A percentile compares a stretch with the other conserved stretches of the same genome.
Evolutionary conservation across 164 flowering plant genomes (phyloP).

Genomic region (Paratinospora sagittata): DNA sequence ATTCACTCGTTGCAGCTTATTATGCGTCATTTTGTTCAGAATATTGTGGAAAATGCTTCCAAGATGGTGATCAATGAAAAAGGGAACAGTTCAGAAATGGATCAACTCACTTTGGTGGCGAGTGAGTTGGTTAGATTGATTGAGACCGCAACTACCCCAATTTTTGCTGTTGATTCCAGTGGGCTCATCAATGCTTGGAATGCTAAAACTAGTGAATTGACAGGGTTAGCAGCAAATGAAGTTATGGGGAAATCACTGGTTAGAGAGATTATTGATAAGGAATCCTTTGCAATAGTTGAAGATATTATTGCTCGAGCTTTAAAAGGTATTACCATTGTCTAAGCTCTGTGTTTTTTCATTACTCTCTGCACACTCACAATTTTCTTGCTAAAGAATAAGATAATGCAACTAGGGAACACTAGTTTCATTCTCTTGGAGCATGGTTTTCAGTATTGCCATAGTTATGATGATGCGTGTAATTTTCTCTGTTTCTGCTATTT

Average conservation of each 20-base stretch:
- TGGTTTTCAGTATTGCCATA: not conserved
- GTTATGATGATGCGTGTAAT: too few species aligned
- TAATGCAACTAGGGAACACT: too few species aligned
- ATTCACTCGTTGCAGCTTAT: constrained; percentile 53
- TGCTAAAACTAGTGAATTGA: constrained; percentile 46
- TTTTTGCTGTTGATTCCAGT: constrained; percentile 32
- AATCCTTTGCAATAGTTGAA: constrained; percentile 31
- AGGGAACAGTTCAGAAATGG: constrained; percentile 16
- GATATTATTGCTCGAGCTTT: constrained; percentile 36
- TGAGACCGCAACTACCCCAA: constrained; percentile 42
- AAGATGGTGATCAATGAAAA: constrained; percentile 8
- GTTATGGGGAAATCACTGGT: constrained; percentile 55
- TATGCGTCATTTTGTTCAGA: constrained; percentile 34
- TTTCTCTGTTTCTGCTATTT: not conserved
- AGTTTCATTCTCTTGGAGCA: not conserved
- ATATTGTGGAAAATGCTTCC: constrained; percentile 19
- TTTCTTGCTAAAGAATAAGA: too few species aligned
- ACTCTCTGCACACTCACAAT: not conserved
- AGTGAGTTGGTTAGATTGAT: constrained; percentile 59
- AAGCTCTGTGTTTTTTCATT: not conserved
- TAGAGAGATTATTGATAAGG: constrained; percentile 40
- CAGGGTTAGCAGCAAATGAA: constrained; percentile 39
- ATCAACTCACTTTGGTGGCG: constrained; percentile 47
- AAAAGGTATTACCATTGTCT: constrained; percentile 31
- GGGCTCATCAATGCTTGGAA: constrained; percentile 67